Conservation (phyloP, 768 basidiomycete genomes). For the Leccinum truebloodii region DNA sequence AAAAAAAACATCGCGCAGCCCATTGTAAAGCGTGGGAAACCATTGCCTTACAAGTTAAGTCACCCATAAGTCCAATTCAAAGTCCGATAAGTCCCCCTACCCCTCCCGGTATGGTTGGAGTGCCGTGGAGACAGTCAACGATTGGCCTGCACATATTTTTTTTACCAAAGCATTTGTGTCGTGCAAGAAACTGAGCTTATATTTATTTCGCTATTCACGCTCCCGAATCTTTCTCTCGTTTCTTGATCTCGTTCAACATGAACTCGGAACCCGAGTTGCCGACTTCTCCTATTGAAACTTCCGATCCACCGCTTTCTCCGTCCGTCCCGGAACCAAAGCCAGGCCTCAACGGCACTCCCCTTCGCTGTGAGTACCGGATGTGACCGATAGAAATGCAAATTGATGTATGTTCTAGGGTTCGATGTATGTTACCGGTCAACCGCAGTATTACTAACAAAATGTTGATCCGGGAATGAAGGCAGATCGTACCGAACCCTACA, state of each 20-base stretch:
- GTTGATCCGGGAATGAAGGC: slow-evolving; percentile 48
- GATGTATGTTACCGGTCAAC: slow-evolving; percentile 59
- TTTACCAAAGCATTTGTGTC: neutral
- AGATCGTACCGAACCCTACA: slow-evolving; percentile 81
- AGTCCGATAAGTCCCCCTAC: too few relatives aligned
- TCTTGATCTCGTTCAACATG: slow-evolving; percentile 14
- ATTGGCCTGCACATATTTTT: slow-evolving; percentile 3
- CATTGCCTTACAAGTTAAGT: too few relatives aligned
- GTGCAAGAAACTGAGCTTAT: slow-evolving; percentile 3
- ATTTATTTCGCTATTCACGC: neutral
- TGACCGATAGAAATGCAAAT: neutral
- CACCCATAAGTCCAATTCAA: too few relatives aligned
- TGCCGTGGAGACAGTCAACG: slow-evolving; percentile 4
- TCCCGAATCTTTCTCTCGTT: neutral
- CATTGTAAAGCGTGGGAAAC: too few relatives aligned
- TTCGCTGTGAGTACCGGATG: slow-evolving; percentile 64
- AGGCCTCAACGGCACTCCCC: slow-evolving; percentile 71
- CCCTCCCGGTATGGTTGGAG: too few relatives aligned
- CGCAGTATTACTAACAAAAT: slow-evolving; percentile 13
- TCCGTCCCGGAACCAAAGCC: slow-evolving; percentile 67
- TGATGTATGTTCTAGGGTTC: slow-evolving; percentile 57
- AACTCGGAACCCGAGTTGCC: slow-evolving; percentile 28
- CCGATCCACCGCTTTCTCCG: slow-evolving; percentile 51
- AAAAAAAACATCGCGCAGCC: too few relatives aligned
- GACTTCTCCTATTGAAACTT: slow-evolving; percentile 58